Conservation (phyloP, 768 basidiomycete genomes). For the Polyporus arcularius region DNA sequence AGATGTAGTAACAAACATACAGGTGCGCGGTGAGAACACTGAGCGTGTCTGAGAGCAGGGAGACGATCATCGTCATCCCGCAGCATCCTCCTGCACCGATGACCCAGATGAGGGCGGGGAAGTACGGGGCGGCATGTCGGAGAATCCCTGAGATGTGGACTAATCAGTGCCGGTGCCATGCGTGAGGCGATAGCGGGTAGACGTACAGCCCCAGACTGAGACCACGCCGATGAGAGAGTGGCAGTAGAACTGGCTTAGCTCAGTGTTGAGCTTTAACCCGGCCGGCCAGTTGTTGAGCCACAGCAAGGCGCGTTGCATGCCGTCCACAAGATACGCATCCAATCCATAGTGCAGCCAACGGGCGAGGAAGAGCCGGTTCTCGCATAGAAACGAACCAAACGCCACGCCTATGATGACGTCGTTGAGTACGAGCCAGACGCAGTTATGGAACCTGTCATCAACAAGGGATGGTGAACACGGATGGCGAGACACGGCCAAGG, state of each 20-base stretch:
- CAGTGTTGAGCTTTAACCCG: conserved; percentile 93
- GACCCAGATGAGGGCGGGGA: conserved; percentile 35
- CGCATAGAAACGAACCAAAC: conserved; percentile 67
- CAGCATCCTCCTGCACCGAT: conserved; percentile 31
- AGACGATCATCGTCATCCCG: conserved; percentile 68
- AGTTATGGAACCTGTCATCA: conserved; percentile 77
- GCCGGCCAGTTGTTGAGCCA: conserved; percentile 98
- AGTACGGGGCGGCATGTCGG: conserved; percentile 33
- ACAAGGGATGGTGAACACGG: neutral
- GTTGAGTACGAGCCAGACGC: conserved; percentile 88
- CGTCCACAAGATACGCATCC: conserved; percentile 47
- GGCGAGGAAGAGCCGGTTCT: conserved; percentile 58
- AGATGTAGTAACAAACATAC: conserved; percentile 64
- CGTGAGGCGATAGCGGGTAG: neutral
- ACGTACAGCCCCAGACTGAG: conserved; percentile 72
- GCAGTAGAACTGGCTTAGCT: conserved; percentile 87
- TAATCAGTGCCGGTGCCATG: neutral
- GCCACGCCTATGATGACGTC: conserved; percentile 85
- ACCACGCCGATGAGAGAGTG: conserved; percentile 67
- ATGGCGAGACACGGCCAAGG: neutral
- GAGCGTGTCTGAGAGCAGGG: conserved; percentile 67
- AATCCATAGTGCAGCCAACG: conserved; percentile 22
- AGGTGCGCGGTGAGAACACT: conserved; percentile 71
- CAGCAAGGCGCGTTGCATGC: conserved; percentile 53
- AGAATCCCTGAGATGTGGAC: conserved; percentile 25